Base-by-base conservation (phyloP, 345 rosid genomes). In the Cardamine chenopodiifolia region DNA sequence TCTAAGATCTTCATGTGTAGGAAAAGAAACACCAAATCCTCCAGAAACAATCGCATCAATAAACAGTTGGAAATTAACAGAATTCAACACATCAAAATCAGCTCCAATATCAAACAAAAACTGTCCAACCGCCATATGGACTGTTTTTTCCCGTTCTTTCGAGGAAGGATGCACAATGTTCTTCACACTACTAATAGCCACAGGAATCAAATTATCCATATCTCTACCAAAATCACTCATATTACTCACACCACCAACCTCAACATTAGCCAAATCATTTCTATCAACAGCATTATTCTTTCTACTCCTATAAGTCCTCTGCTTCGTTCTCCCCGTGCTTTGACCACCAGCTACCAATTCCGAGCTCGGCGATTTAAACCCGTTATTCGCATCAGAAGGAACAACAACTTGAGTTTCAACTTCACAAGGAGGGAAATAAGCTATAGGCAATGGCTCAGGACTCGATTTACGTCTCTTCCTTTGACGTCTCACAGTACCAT, bases 21-120 rank as follows among this genome's bases (percentile, higher is more conserved):
- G 97, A 53, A 82, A 61, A 31, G 72, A 74, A 65, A 79, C 76
- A 54, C 76, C 84, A 18, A 81, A 70, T 53, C 82, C 91, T 57
- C 83, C 89, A 2, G 88, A 87, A 70, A 84, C 82, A 71, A 92
- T 72, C 3, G 85, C 85, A 80, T 92, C 91, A 29, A 88, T 71
- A 82, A 89, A 82, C 8, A 83, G 88, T 37, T 84, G 96, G 84
- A 88, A 89, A 76, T 86, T 89, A 67, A 66, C 82, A 0, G 99
- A 92, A 68, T 83, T 89, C 49, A 87, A 81, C 1, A 87, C 86
- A 73, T 87, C 89, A n/a, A 81, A 39, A 69, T 90, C 85, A 13
- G 90, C 98, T 40, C 98, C 96, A 32, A 89, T 85, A 76, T 88
- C 96, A 59, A 80, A 88, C 64, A 93, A 68, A 68, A 91, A 89